Evolutionary conservation across 176 grass and related monocot species (phyloP).

Genomic region (Rhynchospora tenuis): DNA sequence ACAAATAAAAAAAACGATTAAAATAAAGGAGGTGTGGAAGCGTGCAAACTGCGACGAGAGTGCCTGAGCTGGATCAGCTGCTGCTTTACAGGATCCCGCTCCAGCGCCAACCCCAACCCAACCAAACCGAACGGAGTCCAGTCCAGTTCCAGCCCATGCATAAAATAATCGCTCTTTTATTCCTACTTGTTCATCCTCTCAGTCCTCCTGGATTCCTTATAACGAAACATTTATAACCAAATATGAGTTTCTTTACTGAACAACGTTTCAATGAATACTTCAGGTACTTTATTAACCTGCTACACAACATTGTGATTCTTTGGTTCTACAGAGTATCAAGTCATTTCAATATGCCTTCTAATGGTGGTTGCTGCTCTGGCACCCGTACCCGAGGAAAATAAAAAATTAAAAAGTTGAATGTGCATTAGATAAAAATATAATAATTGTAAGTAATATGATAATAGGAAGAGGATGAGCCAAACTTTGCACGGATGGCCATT

Average conservation of each 20-base stretch:
- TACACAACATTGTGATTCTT: not conserved
- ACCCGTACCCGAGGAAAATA: not conserved
- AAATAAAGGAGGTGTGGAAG: slow-evolving; percentile 4
- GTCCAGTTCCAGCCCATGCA: not conserved
- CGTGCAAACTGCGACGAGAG: not conserved
- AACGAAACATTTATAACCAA: not conserved
- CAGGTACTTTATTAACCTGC: not conserved
- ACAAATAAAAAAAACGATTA: not conserved
- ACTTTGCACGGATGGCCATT: slow-evolving; percentile 3
- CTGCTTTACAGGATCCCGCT: slow-evolving; percentile 19
- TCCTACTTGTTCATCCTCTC: not conserved
- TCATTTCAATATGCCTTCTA: not conserved
- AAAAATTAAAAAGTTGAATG: not conserved
- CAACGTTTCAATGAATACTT: not conserved
- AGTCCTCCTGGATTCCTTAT: not conserved
- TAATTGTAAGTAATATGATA: not conserved
- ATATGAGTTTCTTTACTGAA: not conserved
- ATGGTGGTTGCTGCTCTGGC: not conserved
- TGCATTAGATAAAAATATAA: not conserved
- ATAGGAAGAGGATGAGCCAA: slow-evolving; percentile 1
- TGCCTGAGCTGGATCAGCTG: not conserved
- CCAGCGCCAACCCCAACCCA: slow-evolving; percentile 4
- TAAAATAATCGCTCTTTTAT: not conserved
- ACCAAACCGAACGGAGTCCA: not conserved
- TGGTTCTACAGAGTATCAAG: not conserved